Evolutionary conservation across 441 rosid species (phyloP), one percentile per base, ranked within the genome.

Genomic region (Bruguiera hainesii): DNA sequence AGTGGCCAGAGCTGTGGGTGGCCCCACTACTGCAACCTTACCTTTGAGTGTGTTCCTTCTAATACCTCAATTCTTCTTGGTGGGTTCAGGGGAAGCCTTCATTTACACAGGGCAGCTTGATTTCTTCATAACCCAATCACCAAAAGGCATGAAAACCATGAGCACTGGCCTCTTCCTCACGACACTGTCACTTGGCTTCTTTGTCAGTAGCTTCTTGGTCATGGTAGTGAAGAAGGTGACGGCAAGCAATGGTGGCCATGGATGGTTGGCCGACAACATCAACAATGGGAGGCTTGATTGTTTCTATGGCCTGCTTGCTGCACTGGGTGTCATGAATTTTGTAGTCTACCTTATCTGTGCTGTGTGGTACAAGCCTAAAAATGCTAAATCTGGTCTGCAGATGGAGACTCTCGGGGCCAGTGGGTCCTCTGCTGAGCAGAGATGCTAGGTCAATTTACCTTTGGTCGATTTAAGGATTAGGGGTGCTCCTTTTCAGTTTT

Each of bases 31-130:
- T 1, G 56, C 78, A 55, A 78, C 88, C 19, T 70, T 88, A 6
- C 97, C 96, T 0, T 64, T 90, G 52, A 80, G 82, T n/a, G 96
- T 87, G 1, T 93, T 90, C 85, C 60, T 85, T 26, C 64, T 90
- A 68, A 81, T 90, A 71, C 97, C 98, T 19, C 96, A 89, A 60
- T 93, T 89, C 77, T 79, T 90, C 76, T 62, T 93, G 46, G 87
- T 90, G 13, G 98, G 97, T 65, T 42, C 96, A 8, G 98, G 96
- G 4, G 98, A 93, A 79, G 97, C 93, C 0, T 86, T 93, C 74
- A 84, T 89, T 64, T 93, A 93, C 91, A 85, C 91, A 0, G 98
- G 98, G 64, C 97, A 93, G 79, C 96, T 90, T 23, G 96, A 90
- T 76, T 85, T 93, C 94, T 93, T 93, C 90, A 86, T 93, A 64